Conservation (phyloP, 495 filamentous ascomycete species). For the Venustampulla echinocandica region DNA sequence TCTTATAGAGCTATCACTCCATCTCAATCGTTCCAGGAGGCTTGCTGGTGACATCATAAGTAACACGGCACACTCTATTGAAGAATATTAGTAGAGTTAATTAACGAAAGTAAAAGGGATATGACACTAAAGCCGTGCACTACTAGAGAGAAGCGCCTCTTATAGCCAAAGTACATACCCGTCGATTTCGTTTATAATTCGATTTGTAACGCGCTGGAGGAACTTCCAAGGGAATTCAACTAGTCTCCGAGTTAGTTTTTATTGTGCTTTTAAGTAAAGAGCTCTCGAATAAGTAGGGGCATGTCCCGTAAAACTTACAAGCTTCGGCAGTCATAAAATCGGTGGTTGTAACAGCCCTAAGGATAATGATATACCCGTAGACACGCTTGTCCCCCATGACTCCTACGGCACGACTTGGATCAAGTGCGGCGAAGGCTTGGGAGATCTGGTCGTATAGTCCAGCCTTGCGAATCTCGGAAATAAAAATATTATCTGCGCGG, state of each 20-base stretch:
- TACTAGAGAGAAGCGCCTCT: too few species aligned
- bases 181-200: slow-evolving; percentile 79
- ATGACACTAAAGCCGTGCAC: slow-evolving; percentile 7
- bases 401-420: slow-evolving; percentile 62
- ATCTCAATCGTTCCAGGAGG: slow-evolving; percentile 73
- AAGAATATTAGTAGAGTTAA: slow-evolving; percentile 64
- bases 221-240: slow-evolving; percentile 52
- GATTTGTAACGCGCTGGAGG: slow-evolving; percentile 51
- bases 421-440: slow-evolving; percentile 77
- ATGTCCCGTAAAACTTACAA: slow-evolving; percentile 45
- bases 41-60: slow-evolving; percentile 61
- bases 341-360: slow-evolving; percentile 66
- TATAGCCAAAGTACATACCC: slow-evolving; percentile 32
- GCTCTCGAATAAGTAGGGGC: slow-evolving; percentile 3
- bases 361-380: slow-evolving; percentile 43
- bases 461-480: slow-evolving; percentile 71
- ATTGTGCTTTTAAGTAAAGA: slow-evolving; percentile 10
- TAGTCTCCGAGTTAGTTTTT: slow-evolving; percentile 9
- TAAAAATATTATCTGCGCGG: slow-evolving; percentile 81
- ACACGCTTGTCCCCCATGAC: slow-evolving; percentile 73
- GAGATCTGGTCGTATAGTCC: slow-evolving; percentile 74
- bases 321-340: slow-evolving; percentile 73
- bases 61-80: slow-evolving; percentile 52
- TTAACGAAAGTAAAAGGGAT: slow-evolving; percentile 6
- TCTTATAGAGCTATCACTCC: slow-evolving; percentile 37